Conservation (phyloP, 2,329 filamentous ascomycete species). For the Bipolaris zeicola region DNA sequence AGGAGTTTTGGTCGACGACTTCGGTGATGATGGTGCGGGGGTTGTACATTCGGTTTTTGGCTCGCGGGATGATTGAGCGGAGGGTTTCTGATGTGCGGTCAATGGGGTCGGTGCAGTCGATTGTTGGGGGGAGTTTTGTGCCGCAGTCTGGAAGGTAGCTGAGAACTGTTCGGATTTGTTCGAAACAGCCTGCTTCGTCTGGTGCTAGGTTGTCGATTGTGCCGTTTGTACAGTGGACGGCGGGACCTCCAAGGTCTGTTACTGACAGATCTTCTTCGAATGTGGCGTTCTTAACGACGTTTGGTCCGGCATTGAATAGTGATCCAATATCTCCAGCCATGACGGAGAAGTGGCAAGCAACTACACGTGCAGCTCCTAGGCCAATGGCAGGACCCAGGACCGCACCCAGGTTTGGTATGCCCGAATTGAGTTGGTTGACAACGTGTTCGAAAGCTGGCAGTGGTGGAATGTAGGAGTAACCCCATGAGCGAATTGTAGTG, state of each 20-base stretch:
- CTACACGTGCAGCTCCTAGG: constrained; percentile 65
- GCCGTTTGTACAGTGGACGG: constrained; percentile 67
- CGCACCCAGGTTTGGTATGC: constrained; percentile 68
- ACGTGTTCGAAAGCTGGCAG: constrained; percentile 60
- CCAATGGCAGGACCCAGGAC: constrained; percentile 69
- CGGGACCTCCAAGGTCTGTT: constrained; percentile 64
- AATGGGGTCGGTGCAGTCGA: constrained; percentile 56
- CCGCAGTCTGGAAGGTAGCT: constrained; percentile 65
- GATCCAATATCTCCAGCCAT: constrained; percentile 68
- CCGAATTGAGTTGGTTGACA: constrained; percentile 64
- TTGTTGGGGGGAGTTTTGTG: constrained; percentile 58
- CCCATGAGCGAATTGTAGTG: constrained; percentile 61
- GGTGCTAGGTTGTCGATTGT: constrained; percentile 69
- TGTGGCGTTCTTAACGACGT: constrained; percentile 66
- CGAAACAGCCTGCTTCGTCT: constrained; percentile 66
- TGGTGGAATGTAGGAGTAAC: constrained; percentile 66
- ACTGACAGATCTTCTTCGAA: constrained; percentile 67
- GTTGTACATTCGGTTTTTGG: constrained; percentile 65
- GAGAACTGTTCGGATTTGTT: constrained; percentile 63
- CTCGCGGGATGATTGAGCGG: constrained; percentile 62
- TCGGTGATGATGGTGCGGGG: constrained; percentile 62
- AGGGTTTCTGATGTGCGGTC: constrained; percentile 57
- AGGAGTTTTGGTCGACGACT: constrained; percentile 61
- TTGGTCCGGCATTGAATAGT: constrained; percentile 68
- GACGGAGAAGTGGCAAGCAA: constrained; percentile 67